These are phyloP conservation scores for Persicaria tinctoria DNA, from an alignment of 148 eudicot species.

Conservation along the genomic window DNA sequence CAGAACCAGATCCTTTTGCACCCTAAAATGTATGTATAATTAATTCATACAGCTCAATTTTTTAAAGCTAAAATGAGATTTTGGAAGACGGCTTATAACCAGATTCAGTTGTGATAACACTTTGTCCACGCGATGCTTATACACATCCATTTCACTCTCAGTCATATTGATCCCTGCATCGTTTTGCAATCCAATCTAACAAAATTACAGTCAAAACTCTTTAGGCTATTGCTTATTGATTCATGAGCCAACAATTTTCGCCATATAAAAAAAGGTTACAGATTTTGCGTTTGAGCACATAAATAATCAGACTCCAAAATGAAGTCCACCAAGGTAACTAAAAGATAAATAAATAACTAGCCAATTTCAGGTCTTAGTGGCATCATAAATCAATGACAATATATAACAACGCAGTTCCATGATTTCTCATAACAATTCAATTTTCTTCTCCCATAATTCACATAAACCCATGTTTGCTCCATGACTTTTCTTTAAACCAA, in stretches of 20 bases:
- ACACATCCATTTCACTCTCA: constrained; percentile 3
- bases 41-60: background rate
- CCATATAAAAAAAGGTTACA: too few species aligned
- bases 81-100: background rate
- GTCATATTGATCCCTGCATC: background rate
- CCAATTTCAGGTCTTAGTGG: background rate
- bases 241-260: background rate
- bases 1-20: background rate
- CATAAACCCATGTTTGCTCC: background rate
- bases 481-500: background rate
- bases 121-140: background rate
- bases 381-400: background rate
- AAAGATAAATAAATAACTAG: background rate
- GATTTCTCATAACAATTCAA: background rate
- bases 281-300: too few species aligned
- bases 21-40: background rate
- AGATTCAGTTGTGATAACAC: too few species aligned
- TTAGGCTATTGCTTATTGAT: background rate
- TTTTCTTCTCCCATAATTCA: background rate
- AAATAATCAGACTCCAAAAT: background rate
- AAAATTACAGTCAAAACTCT: background rate
- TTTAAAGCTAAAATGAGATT: background rate
- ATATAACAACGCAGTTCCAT: background rate
- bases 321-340: background rate
- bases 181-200: constrained; percentile 5